Base-by-base conservation (phyloP, 1,284 basidiomycete species). In the Naganishia sp. region DNA sequence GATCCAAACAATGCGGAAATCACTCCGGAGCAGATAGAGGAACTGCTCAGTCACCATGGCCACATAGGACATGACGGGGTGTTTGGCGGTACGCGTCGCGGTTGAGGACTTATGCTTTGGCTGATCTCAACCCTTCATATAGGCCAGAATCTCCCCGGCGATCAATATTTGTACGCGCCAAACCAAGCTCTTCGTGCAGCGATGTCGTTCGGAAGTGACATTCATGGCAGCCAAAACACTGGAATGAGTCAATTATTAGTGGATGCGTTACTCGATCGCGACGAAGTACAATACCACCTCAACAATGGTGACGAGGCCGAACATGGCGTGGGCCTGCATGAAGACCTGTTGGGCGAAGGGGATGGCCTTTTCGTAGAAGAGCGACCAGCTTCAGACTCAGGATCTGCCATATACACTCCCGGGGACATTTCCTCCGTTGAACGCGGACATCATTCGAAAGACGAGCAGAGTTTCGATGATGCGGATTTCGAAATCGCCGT, bases 1-100 rank as follows among this genome's bases (percentile, higher is more conserved):
- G 55, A 44, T 25, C 39, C 64, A 28, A 55, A 52, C 42, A 49
- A 66, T 45, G 39, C 55, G 48, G 60, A 50, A 55, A 63, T 54
- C 25, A 63, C 59, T n/a, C 18, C 52, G 11, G 53, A 55, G n/a
- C 42, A 44, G 39, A 45, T 63, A 13, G 42, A 42, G 15, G 46
- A 45, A 5, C 55, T 52, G 39, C 42, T 52, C 28, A 48, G 39
- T 25, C 48, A 39, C 9, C 36, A 52, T 42, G 36, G 42, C 16
- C 48, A 61, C 42, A 39, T 49, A 52, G 28, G 39, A 13, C 59
- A 61, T 52, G 48, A 39, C 9, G 42, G 21, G 49, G 10, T 48
- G 46, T 50, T 52, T 43, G 39, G 36, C 13, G 39, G 59, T 61
- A 50, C 18, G 59, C 42, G n/a, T 2, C 4, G 16, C 36, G 36